Evolutionary conservation across 2,329 filamentous ascomycete genomes (phyloP).

Genomic region (Colletotrichum coccodes): DNA sequence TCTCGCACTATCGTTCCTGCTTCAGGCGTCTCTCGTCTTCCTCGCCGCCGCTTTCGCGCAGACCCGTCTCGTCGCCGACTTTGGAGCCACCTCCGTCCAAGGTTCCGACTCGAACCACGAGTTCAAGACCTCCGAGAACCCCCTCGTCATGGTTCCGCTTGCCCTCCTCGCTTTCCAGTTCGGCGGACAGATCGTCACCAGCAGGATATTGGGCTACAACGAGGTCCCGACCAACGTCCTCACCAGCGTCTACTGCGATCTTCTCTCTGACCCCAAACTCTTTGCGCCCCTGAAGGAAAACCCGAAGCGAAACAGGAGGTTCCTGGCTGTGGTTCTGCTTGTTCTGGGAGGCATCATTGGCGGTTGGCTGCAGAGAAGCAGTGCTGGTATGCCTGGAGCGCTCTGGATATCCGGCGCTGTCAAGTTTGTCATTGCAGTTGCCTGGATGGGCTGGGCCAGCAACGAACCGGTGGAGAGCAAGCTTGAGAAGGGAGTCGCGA

Average conservation of each 20-base stretch:
- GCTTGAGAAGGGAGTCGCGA: slow-evolving; percentile 23
- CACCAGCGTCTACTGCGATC: slow-evolving; percentile 64
- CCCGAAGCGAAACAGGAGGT: slow-evolving; percentile 59
- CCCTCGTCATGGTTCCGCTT: slow-evolving; percentile 56
- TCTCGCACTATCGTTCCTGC: slow-evolving; percentile 58
- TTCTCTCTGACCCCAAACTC: slow-evolving; percentile 60
- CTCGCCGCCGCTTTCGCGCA: slow-evolving; percentile 64
- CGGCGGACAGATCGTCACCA: slow-evolving; percentile 63
- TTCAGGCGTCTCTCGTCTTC: slow-evolving; percentile 62
- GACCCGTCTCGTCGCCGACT: slow-evolving; percentile 54
- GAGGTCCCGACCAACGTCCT: slow-evolving; percentile 65
- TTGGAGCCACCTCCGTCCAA: slow-evolving; percentile 39
- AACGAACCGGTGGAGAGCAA: slow-evolving; percentile 32
- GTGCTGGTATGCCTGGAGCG: slow-evolving; percentile 50
- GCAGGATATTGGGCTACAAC: slow-evolving; percentile 59
- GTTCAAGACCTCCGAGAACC: slow-evolving; percentile 40
- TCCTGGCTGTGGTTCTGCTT: slow-evolving; percentile 55
- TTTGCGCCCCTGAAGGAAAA: slow-evolving; percentile 53
- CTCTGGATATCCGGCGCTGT: slow-evolving; percentile 57
- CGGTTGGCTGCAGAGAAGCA: slow-evolving; percentile 58
- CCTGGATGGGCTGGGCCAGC: slow-evolving; percentile 46
- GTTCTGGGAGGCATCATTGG: slow-evolving; percentile 58
- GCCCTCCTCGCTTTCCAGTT: slow-evolving; percentile 62
- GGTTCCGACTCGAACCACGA: slow-evolving; percentile 32
- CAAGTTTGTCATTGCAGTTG: slow-evolving; percentile 52